Base-by-base conservation (phyloP, 306 rosid genomes). In the Cicer yamashitae region DNA sequence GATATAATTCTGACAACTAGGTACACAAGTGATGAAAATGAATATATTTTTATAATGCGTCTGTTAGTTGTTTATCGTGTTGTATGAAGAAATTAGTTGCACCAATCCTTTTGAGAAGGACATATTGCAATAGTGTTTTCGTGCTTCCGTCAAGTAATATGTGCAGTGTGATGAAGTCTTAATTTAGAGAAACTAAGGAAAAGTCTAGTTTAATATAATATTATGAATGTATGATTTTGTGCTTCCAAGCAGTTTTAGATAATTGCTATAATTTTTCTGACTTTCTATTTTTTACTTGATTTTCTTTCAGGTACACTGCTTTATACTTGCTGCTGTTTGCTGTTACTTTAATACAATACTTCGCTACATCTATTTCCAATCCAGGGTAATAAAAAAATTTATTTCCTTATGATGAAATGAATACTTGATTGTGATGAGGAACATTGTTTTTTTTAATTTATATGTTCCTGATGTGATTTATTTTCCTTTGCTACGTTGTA, bases 331-430 rank as follows among this genome's bases (percentile, higher is more conserved):
- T 90, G 87, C 89, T 94, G 57, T 83, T 82, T 77, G 79, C 84
- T 74, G 84, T 80, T 73, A 87, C 98, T 13, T 82, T 94, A 81
- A 71, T 83, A 73, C 99, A 90, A 62, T 92, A 94, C 87, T 92
- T 90, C 25, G 76, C 84, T 64, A 88, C 97, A 56, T 88, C 96
- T 51, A 11, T 85, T 81, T 88, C 99, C 69, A 90, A 97, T 67
- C 99, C 99, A 5, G 99, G 99, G 99, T 94, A 92, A 82, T 46
- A 56, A 67, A 54, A 34, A 79, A 34, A 60, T 58, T 53, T 77
- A 66, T 46, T 81, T 60, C 46, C 54, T 45, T 82, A 40, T 37
- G 53, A 74, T 63, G 40, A 64, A 43, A 64, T 67, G 7, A 10
- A 57, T 74, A 60, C 7, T 72, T 72, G 57, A 75, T 73, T 71